Percentiles rank a stretch among this genome's conserved stretches.
Evolutionary conservation across 108 stramenopile genomes (phyloP).

Genomic region (Mayamaea pseudoterrestris): DNA sequence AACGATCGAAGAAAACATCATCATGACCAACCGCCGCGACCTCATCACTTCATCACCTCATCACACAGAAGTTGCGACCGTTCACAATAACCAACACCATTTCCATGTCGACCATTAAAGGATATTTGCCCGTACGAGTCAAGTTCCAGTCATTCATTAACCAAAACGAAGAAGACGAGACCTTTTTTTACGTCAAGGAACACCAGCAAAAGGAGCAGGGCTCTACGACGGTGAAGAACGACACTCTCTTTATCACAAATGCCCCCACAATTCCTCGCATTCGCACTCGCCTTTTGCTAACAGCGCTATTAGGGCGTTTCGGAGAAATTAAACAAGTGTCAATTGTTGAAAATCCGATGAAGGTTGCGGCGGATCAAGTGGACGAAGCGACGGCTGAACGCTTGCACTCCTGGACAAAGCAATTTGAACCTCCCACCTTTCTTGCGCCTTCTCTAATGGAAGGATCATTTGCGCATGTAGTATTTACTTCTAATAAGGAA

Average conservation of each 20-base stretch:
- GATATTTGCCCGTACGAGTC: constrained; percentile 74
- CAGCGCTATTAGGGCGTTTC: constrained; percentile 54
- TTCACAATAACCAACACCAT: too few species aligned
- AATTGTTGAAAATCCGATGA: constrained; percentile 59
- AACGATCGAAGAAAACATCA: too few species aligned
- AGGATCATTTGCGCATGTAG: constrained; percentile 71
- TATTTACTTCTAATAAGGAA: constrained; percentile 54
- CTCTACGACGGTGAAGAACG: constrained; percentile 7
- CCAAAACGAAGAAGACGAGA: constrained; percentile 19
- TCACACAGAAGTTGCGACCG: too few species aligned
- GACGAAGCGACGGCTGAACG: constrained; percentile 13
- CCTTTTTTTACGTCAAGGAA: constrained; percentile 72
- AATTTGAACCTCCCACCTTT: constrained; percentile 16
- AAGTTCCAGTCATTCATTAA: constrained; percentile 18
- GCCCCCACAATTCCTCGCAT: constrained; percentile 60
- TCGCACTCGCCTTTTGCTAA: constrained; percentile 41
- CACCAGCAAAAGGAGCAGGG: constrained; percentile 18
- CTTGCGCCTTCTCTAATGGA: constrained; percentile 11
- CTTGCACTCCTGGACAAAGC: constrained; percentile 7
- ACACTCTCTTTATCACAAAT: constrained; percentile 79
- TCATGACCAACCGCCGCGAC: too few species aligned
- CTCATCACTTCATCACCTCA: too few species aligned
- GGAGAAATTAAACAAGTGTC: constrained; percentile 57
- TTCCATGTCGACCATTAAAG: too few species aligned
- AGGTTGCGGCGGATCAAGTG: constrained; percentile 5